Base-by-base conservation (phyloP, 805 yeast species). In the Lachancea mirantina region DNA sequence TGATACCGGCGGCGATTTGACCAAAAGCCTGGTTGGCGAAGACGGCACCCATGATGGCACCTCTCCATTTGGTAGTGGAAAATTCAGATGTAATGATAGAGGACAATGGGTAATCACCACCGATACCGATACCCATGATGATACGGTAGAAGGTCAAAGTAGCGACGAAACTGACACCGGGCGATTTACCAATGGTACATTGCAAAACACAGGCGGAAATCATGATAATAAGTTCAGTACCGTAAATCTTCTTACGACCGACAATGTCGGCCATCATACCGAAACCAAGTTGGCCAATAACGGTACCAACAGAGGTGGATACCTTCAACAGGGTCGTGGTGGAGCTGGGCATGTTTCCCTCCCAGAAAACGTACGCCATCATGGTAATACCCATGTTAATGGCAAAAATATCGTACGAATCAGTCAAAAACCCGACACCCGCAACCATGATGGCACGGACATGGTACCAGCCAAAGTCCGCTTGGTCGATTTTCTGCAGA, bases 1-100 rank as follows among this genome's bases (percentile, higher is more conserved):
- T 83, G 45, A 85, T 68, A 74, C 89, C 95, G 40, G 85, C 95
- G 13, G 77, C 54, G 40, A 87, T 72, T 68, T 88, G 96, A 61
- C 96, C 96, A 78, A 92, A 76, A 63, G 96, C 96, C 67, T 88
- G 96, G 69, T 87, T 87, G 37, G 96, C 89, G 62, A 88, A 88
- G 36, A 85, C 95, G 18, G 95, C 94, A 55, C 84, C 87, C 95
- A 85, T 85, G 50, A 84, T 84, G 45, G 95, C 95, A 72, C 96
- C 96, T 77, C 96, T 83, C 94, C 95, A 85, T 62, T 82, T 84
- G 46, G 95, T 85, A 39, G 95, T 84, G 17, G 95, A 73, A 53
- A 85, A 85, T 68, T 85, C 96, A 38, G 95, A 79, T 7, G 95
- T 80, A 45, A 85, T 85, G 59, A 85, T 80, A n/a, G 95, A 84